phyloP scores from a whole-genome alignment of 176 grass and related monocot genomes.

The barley (Hordeum vulgare) region DNA sequence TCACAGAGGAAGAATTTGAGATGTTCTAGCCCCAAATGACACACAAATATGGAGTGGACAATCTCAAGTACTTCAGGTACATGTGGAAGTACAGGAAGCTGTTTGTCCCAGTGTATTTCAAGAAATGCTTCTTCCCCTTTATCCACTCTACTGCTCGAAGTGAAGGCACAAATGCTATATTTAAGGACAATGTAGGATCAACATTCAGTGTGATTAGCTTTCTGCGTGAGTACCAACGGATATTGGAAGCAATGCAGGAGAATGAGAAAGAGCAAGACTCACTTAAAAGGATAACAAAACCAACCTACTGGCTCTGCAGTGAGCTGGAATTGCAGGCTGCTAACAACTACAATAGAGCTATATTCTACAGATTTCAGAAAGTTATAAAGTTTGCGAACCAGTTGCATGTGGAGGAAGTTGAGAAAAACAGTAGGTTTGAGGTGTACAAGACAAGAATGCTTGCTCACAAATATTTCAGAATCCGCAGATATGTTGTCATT shows the following conservation, averaged over 20 bases:
- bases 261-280: background rate
- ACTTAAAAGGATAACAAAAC: rapidly evolving
- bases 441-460: background rate
- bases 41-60: too few relatives aligned
- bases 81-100: too few relatives aligned
- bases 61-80: too few relatives aligned
- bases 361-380: too few relatives aligned
- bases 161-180: background rate
- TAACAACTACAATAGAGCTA: too few relatives aligned
- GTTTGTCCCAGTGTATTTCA: too few relatives aligned
- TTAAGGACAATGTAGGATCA: background rate
- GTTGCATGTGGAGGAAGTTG: background rate
- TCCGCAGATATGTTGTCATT: rapidly evolving
- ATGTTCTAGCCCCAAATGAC: too few relatives aligned
- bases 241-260: background rate
- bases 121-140: background rate
- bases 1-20: too few relatives aligned
- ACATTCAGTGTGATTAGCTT: background rate
- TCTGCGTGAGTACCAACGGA: background rate
- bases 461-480: rapidly evolving
- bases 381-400: too few relatives aligned
- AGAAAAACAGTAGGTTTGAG: background rate
- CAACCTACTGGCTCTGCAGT: too few relatives aligned
- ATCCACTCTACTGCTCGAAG: background rate
- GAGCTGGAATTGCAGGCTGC: too few relatives aligned